Conservation (phyloP, 768 basidiomycete species). For the Baorangia bicolor region DNA sequence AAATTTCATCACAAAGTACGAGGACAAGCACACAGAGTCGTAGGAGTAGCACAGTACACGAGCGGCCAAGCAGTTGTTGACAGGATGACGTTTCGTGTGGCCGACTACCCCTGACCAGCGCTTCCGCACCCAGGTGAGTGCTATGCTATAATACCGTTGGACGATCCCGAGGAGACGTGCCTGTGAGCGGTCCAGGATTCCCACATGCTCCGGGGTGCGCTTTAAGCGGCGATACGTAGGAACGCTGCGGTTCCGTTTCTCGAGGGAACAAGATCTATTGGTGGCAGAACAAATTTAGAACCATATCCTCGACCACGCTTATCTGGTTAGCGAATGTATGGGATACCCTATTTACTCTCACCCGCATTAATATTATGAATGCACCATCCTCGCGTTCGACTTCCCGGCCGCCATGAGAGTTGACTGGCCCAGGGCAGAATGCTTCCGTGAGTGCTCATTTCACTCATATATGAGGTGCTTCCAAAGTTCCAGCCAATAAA, state of each 20-base stretch:
- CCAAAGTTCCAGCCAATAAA: background rate
- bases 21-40: conserved; percentile 14
- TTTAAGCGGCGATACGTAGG: background rate
- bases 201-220: background rate
- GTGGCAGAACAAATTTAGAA: background rate
- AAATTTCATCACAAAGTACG: conserved; percentile 1
- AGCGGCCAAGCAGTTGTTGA: background rate
- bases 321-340: background rate
- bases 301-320: background rate
- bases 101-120: background rate
- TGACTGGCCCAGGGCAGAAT: background rate
- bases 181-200: too few relatives aligned
- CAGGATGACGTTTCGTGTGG: background rate
- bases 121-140: background rate
- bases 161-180: background rate
- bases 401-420: background rate
- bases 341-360: background rate
- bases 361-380: background rate
- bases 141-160: conserved; percentile 20
- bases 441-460: background rate
- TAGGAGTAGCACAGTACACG: conserved; percentile 6
- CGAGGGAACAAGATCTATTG: background rate
- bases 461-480: background rate
- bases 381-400: background rate
- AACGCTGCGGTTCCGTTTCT: background rate